A percentile compares a stretch with the other conserved stretches of the same genome.
phyloP scores from a whole-genome alignment of 1,139 yeast species.

The Taphrina betulina region DNA sequence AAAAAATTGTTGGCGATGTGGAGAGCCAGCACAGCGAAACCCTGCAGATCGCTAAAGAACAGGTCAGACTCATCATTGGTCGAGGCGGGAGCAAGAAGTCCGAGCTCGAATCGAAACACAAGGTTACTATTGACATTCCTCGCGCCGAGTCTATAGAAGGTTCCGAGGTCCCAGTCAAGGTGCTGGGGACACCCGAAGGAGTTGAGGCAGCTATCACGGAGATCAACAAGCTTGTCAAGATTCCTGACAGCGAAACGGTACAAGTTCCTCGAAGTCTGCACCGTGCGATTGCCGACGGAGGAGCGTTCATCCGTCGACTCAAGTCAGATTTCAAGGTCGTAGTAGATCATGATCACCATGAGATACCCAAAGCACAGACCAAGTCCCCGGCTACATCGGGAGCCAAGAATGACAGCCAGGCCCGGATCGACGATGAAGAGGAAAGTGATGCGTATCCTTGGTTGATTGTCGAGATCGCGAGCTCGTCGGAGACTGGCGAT shows the following conservation, averaged over 20 bases:
- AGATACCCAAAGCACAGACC: constrained; percentile 18
- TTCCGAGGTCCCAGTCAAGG: constrained; percentile 49
- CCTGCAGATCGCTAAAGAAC: constrained; percentile 66
- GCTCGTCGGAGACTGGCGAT: constrained; percentile 47
- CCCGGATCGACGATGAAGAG: constrained; percentile 34
- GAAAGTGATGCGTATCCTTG: constrained; percentile 28
- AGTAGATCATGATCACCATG: constrained; percentile 59
- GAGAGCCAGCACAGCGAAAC: constrained; percentile 62
- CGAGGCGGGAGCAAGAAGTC: constrained; percentile 76
- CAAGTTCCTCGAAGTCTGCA: constrained; percentile 34
- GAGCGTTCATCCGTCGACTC: constrained; percentile 61
- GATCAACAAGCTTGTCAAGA: constrained; percentile 54
- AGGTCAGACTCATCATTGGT: constrained; percentile 77
- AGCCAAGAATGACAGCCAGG: constrained; percentile 19
- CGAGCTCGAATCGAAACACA: constrained; percentile 66
- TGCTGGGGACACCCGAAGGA: constrained; percentile 44
- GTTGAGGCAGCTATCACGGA: constrained; percentile 45
- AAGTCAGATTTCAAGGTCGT: constrained; percentile 58
- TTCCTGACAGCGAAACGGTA: constrained; percentile 47
- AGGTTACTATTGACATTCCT: constrained; percentile 68
- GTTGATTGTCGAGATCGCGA: constrained; percentile 45
- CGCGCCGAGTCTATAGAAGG: constrained; percentile 57
- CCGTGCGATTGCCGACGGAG: constrained; percentile 42
- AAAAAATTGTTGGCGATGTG: constrained; percentile 61
- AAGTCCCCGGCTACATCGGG: constrained; percentile 2